Evolutionary conservation across 495 filamentous ascomycete genomes (phyloP).

Genomic region (Tuber melanosporum): DNA sequence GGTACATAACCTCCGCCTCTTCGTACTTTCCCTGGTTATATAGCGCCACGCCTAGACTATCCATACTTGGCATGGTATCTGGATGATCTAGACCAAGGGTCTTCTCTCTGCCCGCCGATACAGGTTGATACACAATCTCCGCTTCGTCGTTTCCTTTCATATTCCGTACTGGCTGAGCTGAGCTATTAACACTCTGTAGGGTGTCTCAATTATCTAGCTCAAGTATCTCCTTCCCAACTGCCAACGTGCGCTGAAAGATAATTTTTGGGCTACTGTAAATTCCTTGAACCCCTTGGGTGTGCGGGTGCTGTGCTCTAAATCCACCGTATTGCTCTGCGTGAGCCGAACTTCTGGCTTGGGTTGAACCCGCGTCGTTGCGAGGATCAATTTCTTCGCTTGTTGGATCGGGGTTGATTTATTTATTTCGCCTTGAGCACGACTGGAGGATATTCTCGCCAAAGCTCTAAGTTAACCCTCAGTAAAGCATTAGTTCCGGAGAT

Average conservation of each 20-base stretch:
- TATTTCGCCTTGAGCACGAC: background rate
- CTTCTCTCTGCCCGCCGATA: no score
- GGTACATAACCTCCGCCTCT: no score
- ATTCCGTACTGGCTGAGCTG: no score
- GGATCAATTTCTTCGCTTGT: no score
- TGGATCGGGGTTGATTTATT: background rate
- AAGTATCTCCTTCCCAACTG: constrained; percentile 21
- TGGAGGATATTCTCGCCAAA: background rate
- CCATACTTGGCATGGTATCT: no score
- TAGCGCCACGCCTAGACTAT: background rate
- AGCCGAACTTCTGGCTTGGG: no score
- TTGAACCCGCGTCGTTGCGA: background rate
- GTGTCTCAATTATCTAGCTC: constrained; percentile 20
- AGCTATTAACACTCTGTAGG: background rate
- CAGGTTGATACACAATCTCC: no score
- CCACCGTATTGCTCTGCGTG: no score
- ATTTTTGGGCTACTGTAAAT: background rate
- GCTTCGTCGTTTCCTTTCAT: no score
- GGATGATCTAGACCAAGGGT: no score
- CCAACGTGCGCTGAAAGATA: background rate
- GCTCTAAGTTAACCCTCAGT: background rate
- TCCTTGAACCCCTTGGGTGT: no score
- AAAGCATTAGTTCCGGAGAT: background rate
- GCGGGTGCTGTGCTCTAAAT: no score
- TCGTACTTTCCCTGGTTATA: background rate